Evolutionary conservation across 768 basidiomycete species (phyloP), one percentile per base, ranked within the genome.

Genomic region (Panellus pusillus): DNA sequence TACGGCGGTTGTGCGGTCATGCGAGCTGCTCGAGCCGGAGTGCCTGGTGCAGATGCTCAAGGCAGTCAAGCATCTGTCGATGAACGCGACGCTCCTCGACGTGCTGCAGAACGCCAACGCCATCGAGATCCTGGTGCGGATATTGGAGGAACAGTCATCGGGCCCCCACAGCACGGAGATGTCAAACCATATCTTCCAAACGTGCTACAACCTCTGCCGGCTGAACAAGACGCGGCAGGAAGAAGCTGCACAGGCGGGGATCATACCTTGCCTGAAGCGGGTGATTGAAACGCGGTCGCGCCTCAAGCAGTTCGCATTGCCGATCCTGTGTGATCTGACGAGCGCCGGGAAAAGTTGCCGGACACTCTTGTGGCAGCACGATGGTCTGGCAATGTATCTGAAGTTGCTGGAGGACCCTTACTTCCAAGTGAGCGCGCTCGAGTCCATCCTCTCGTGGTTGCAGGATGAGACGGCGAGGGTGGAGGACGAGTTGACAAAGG

Each of bases 141-240:
- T 96, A 13, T 74, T 98, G 39, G 91, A 90, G 19, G 87, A 91
- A 63, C 86, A 92, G 61, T 82, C 84, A 29, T 77, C 84, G 9
- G 88, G 92, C 1, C 80, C 83, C 0, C 87, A 93, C 61, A 86
- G 83, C 65, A 87, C 93, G 11, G 96, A 99, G 81, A 90, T 98
- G 70, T 88, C 92, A 45, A 98, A 98, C 59, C 93, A 98, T 63
- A 85, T 97, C 55, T 94, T 98, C 79, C 95, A 97, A 71, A 93
- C 94, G 2, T 93, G 95, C 64, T 98, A 92, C 76, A 96, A 96
- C 61, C 86, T 99, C 15, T 98, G 95, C 67, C 84, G 95, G 6
- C 74, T 99, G 55, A 95, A 95, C 72, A 97, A 97, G 71, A 82
- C 85, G 2, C 79, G 97, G 46, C 96, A 98, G 68, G 97, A 98